Percentiles rank a stretch among this genome's conserved stretches.
Conservation (phyloP, 306 rosid genomes). For the Prunus salicina region DNA sequence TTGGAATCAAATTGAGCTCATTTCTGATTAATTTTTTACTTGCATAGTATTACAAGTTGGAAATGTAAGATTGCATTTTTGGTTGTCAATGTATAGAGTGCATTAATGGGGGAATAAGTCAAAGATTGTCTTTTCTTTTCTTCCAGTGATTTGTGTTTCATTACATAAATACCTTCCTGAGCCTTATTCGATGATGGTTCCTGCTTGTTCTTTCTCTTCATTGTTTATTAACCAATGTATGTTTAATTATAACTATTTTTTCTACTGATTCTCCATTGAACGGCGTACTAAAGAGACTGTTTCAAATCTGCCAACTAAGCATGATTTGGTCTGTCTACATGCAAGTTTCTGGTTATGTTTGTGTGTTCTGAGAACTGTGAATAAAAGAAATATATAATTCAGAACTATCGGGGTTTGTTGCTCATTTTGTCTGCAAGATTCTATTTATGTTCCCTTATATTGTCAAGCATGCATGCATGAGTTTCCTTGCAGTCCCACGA, state of each 20-base stretch:
- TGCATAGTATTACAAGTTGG: background rate
- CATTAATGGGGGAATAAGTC: background rate
- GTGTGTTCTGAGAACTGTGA: background rate
- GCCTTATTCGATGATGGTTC: background rate
- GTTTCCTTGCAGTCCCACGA: slow-evolving; percentile 73
- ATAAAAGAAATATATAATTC: background rate
- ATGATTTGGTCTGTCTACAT: background rate
- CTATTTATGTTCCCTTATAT: background rate
- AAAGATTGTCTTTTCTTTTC: too few species aligned
- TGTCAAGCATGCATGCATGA: background rate
- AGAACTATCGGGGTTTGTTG: background rate
- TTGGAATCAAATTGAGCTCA: background rate
- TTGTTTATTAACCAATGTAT: too few species aligned
- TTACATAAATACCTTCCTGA: background rate
- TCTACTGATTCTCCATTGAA: background rate
- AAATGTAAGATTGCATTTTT: background rate
- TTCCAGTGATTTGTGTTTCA: too few species aligned
- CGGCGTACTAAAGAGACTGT: background rate
- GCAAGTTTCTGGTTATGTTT: background rate
- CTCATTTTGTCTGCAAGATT: background rate
- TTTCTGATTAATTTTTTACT: background rate
- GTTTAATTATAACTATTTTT: too few species aligned
- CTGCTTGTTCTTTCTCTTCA: too few species aligned
- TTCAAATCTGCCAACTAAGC: background rate
- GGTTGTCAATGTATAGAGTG: background rate